Conservation (phyloP, 352 stramenopile species). For the Elongisporangium prolatum region DNA sequence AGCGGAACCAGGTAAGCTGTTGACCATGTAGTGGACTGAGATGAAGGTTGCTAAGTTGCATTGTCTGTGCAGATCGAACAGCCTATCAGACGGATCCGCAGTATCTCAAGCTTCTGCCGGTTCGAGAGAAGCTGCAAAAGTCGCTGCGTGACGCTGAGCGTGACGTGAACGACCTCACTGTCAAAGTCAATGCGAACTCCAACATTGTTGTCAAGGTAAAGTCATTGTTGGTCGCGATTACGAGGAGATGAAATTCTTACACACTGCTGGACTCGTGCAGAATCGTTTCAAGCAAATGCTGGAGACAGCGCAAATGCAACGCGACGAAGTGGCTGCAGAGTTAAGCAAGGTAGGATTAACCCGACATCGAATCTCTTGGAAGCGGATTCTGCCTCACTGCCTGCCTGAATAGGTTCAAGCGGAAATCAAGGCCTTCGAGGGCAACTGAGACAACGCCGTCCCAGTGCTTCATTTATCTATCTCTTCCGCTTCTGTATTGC, state of each 20-base stretch:
- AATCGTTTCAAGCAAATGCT: conserved; percentile 83
- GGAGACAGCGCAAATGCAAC: conserved; percentile 53
- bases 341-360: conserved; percentile 33
- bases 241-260: too few relatives aligned
- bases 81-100: conserved; percentile 55
- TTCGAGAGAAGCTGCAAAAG: conserved; percentile 65
- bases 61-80: conserved; percentile 10
- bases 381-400: neutral
- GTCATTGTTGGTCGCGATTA: too few relatives aligned
- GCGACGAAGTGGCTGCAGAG: conserved; percentile 40
- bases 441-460: conserved; percentile 15
- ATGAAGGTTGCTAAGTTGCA: neutral
- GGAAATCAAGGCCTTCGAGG: conserved; percentile 41
- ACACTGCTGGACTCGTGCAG: too few relatives aligned
- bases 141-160: conserved; percentile 60
- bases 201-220: conserved; percentile 82
- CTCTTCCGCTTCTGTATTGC: neutral
- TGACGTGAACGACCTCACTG: conserved; percentile 54
- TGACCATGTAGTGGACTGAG: neutral
- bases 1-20: conserved; percentile 12
- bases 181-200: conserved; percentile 67
- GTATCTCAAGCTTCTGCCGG: conserved; percentile 60
- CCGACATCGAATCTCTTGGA: neutral
- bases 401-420: conserved; percentile 25
- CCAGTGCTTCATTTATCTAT: too few relatives aligned